Base-by-base conservation (phyloP, 805 yeast species). In the Wickerhamiella lipophila region DNA sequence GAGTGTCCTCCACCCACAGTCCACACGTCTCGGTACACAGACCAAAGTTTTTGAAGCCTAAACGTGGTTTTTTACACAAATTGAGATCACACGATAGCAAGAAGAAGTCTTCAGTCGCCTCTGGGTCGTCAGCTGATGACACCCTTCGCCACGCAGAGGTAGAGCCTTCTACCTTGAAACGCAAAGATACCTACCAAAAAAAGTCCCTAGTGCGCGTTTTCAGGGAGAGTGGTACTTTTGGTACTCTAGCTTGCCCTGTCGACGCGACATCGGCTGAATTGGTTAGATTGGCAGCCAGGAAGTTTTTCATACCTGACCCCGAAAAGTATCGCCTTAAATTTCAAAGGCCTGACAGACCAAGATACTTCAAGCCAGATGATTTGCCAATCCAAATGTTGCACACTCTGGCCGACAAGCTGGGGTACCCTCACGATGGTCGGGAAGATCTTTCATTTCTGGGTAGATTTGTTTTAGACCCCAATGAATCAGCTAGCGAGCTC, bases 141-240 rank as follows among this genome's bases (percentile, higher is more conserved):
- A 40, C 43, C 12, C 43, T 40, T 9, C 42, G 43, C 16, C 42
- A 30, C 27, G 34, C 46, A n/a, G 51, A 53, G n/a, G 42, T 30
- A 3, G 34, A 32, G 19, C 7, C 43, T 6, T 16, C 19, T 12
- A 13, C 11, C 26, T 13, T 16, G 16, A 12, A 23, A n/a, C 13
- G 26, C 16, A 7, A 23, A 23, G 34, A 7, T 11, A 15, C 32
- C 44, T 3, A 74, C 68, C 55, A 74, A 71, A n/a, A 27, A 19
- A 34, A 25, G 19, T 18, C 49, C 22, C 47, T 58, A 52, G 68
- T 89, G 19, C 77, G 95, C 52, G 79, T 89, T 1, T 87, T 83
- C 67, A 78, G 82, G 51, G 83, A 78, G 47, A 94, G 84, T 50
- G 88, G 86, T 56, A 82, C 87, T 9, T 84, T 86, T 55, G 82